phyloP scores from a whole-genome alignment of 768 basidiomycete genomes.

The Russula virescens region DNA sequence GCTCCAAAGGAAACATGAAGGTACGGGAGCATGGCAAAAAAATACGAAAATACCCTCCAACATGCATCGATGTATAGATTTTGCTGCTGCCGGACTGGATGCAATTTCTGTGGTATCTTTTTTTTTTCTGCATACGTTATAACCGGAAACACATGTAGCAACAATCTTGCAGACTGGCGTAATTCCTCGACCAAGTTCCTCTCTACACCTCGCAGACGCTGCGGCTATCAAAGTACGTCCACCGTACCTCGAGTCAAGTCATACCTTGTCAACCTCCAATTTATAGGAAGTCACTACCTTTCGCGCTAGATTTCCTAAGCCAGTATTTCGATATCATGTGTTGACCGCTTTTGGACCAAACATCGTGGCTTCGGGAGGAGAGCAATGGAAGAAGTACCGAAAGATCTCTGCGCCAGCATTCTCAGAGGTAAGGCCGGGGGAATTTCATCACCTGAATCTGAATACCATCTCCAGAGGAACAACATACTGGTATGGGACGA shows the following conservation, averaged over 20 bases:
- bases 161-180: background rate
- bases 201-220: conserved; percentile 12
- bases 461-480: conserved; percentile 27
- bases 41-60: too few species aligned
- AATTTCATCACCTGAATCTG: background rate
- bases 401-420: conserved; percentile 59
- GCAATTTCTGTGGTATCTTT: background rate
- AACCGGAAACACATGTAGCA: background rate
- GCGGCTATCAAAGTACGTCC: conserved; percentile 9
- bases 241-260: background rate
- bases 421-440: conserved; percentile 41
- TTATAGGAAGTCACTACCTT: conserved; percentile 44
- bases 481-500: conserved; percentile 38
- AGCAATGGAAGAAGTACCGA: conserved; percentile 60
- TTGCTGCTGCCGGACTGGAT: conserved; percentile 15
- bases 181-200: background rate
- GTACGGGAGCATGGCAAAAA: background rate
- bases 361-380: conserved; percentile 52
- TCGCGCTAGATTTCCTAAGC: conserved; percentile 52
- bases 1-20: background rate
- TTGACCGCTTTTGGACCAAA: conserved; percentile 53
- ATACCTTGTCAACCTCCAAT: background rate
- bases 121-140: background rate
- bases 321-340: conserved; percentile 40
- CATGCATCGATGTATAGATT: background rate